Conservation (phyloP, 1,139 yeast species). For the Sugiyamaella grinbergsii region DNA sequence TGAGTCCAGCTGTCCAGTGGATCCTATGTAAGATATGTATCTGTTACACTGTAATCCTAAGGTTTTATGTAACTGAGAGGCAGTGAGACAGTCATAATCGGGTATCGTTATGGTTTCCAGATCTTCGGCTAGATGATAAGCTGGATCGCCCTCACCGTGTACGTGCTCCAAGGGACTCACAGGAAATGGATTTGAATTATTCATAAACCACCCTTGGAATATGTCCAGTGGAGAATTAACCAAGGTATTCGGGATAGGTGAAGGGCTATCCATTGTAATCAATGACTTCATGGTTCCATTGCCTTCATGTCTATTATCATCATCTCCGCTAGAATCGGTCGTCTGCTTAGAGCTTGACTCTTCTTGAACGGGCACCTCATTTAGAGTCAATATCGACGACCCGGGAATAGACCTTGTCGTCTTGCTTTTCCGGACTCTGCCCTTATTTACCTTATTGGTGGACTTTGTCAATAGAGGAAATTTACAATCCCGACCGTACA, state of each 20-base stretch:
- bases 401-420: constrained; percentile 16
- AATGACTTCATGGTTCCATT: no score
- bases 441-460: constrained; percentile 1
- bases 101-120: constrained; percentile 31
- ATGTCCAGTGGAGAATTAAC: constrained; percentile 5
- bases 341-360: no score
- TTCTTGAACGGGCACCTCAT: not conserved
- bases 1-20: constrained; percentile 35
- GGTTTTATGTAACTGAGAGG: constrained; percentile 35
- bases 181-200: constrained; percentile 21
- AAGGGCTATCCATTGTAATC: no score
- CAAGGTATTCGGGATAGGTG: not conserved
- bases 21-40: constrained; percentile 35
- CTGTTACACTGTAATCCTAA: constrained; percentile 36
- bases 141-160: not conserved
- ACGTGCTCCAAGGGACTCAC: constrained; percentile 14
- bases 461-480: constrained; percentile 21
- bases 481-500: constrained; percentile 31
- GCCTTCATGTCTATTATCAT: not conserved
- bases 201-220: constrained; percentile 21
- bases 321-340: no score
- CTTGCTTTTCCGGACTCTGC: constrained; percentile 12
- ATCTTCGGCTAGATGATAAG: constrained; percentile 1
- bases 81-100: constrained; percentile 35
- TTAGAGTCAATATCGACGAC: constrained; percentile 10